Base-by-base conservation (phyloP, 2,329 filamentous ascomycete species). In the Monosporascus ibericus region DNA sequence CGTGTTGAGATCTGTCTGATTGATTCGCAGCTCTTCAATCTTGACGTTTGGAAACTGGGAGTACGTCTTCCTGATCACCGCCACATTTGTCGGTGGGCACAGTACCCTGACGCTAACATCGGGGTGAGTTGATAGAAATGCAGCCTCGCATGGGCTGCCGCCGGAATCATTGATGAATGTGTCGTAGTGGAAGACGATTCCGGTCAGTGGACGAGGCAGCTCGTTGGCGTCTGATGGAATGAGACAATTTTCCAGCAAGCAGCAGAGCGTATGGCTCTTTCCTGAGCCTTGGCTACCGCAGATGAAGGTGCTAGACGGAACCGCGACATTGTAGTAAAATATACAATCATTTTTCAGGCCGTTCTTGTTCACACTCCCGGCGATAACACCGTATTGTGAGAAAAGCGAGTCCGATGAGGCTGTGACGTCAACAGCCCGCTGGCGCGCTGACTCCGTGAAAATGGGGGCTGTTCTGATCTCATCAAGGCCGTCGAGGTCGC, bases 101-200 rank as follows among this genome's bases (percentile, higher is more conserved):
- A 85, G 64, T 0, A 85, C 76, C 3, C 75, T 69, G 1, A 84
- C 80, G 0, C 70, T 65, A 20, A 82, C 68, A 1, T 68, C 63
- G 0, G 58, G 51, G 24, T 72, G 59, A 0, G 74, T 75, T 0
- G 76, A 70, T 3, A 87, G 65, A 55, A 75, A 82, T 0, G 82
- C 81, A 0, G 78, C 82, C 62, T 88, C 84, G 52, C 82, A 85
- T 1, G 82, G 75, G 0, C 70, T 70, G 14, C 77, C 77, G 1
- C 72, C 67, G 0, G 63, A 60, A 44, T 78, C 74, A 0, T 74
- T 78, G 11, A 74, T 72, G 55, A 80, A 81, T 0, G 74, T 75
- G 56, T 85, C 82, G 53, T 84, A 87, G 55, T 87, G 83, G 48
- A 88, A 87, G 0, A 88, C 77, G 0, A 88, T 67, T 0, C 80